Base-by-base conservation (phyloP, 2,329 filamentous ascomycete species). In the Gnomoniopsis smithogilvyi region DNA sequence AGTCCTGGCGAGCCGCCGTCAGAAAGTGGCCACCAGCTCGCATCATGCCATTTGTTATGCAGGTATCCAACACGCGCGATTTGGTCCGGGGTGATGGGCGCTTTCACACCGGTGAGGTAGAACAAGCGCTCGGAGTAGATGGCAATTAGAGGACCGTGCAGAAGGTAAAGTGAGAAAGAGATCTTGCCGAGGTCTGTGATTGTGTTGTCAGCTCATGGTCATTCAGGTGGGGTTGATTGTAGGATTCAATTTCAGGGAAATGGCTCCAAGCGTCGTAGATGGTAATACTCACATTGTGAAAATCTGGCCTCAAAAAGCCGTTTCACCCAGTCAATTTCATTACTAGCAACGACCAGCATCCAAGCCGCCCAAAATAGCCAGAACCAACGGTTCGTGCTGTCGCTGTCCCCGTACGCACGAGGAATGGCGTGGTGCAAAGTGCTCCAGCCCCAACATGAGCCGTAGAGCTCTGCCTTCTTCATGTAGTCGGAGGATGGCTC, bases 331-430 rank as follows among this genome's bases (percentile, higher is more conserved):
- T 30, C 22, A 12, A 63, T 56, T 38, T 58, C 59, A 26, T 56
- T 51, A 26, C 19, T 36, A 17, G 51, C 53, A 3, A 61, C 22
- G 26, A 61, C 30, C 11, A 58, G 36, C 6, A 61, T 22, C 61
- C 61, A 62, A 1, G 61, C 54, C n/a, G 61, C 61, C 58, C 61
- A 62, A 43, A 63, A 59, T n/a, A 63, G 45, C 59, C 61, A 63
- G 30, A 61, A 61, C 59, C 55, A 58, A 10, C 54, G 54, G 26
- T 51, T 47, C 36, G 43, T 34, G 41, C 50, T 33, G 19, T 55
- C 54, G n/a, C 34, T 46, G n/a, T 43, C 34, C 12, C 46, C 46
- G 47, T 57, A 54, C 12, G 58, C 61, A 33, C 48, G 38, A 2
- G 57, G 57, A 7, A 59, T 59, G 33, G 50, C 24, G 33, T 43